These are phyloP conservation scores for Fusarium goolgardi DNA, from an alignment of 2,329 filamentous ascomycete genomes.

Conservation along the genomic window DNA sequence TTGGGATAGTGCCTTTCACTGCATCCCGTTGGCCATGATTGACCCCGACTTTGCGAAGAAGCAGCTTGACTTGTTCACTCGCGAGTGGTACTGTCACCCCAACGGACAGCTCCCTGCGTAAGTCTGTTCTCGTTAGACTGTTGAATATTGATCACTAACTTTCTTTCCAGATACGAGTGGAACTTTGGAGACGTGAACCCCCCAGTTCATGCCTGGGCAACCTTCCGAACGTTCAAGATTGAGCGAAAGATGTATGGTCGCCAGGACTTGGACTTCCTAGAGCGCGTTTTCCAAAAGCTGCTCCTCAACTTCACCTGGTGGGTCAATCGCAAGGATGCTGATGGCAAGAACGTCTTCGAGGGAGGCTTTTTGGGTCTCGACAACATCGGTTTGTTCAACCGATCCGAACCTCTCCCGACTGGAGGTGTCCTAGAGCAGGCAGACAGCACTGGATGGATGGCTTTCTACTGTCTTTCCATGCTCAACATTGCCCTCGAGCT, in stretches of 20 bases:
- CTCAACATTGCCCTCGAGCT: constrained; percentile 95
- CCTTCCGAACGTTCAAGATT: constrained; percentile 97
- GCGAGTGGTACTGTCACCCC: constrained; percentile 99
- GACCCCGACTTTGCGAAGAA: constrained; percentile 98
- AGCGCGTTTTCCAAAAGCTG: constrained; percentile 95
- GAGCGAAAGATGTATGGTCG: constrained; percentile 97
- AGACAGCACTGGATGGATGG: constrained; percentile 99
- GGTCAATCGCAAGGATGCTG: constrained; percentile 95
- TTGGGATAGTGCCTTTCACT: constrained; percentile 98
- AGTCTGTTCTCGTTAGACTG: constrained; percentile 43
- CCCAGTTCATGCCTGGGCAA: constrained; percentile 95
- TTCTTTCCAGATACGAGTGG: constrained; percentile 76
- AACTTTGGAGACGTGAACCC: constrained; percentile 98
- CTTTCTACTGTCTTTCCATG: constrained; percentile 96
- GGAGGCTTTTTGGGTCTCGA: constrained; percentile 95
- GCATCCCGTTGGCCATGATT: constrained; percentile 95
- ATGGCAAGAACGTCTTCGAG: constrained; percentile 97
- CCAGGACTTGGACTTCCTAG: constrained; percentile 94
- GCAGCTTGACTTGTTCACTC: constrained; percentile 93
- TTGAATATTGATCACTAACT: constrained; percentile 23
- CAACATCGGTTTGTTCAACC: constrained; percentile 98
- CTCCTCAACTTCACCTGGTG: constrained; percentile 99
- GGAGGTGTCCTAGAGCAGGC: constrained; percentile 95
- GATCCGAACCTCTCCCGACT: constrained; percentile 92
- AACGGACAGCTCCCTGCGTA: constrained; percentile 94